These are phyloP conservation scores for Cantharellus cinnabarinus DNA, from an alignment of 768 basidiomycete genomes.

Conservation along the genomic window DNA sequence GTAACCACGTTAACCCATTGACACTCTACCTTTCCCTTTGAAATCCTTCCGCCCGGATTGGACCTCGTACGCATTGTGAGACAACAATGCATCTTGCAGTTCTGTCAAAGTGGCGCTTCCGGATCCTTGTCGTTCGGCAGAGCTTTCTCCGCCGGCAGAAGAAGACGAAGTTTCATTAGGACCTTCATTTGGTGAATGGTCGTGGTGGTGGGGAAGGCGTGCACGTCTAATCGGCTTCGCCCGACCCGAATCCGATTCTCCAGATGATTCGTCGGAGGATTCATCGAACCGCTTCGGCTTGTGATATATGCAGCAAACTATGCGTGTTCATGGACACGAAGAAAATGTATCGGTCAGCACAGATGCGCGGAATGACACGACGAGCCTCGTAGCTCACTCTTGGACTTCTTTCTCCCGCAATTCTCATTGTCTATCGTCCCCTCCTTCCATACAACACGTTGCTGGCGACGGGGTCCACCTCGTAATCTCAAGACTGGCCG, in stretches of 20 bases:
- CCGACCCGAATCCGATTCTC: constrained; percentile 27
- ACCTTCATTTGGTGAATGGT: constrained; percentile 6
- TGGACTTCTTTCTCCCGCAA: constrained; percentile 75
- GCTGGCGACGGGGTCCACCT: constrained; percentile 28
- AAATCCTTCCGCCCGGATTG: constrained; percentile 7
- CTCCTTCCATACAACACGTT: constrained; percentile 63
- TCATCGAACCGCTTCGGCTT: constrained; percentile 64
- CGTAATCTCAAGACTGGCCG: constrained; percentile 24
- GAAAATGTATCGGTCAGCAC: background rate
- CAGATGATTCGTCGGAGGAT: constrained; percentile 43
- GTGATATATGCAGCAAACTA: constrained; percentile 93
- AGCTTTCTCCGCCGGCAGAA: constrained; percentile 1
- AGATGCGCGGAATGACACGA: background rate
- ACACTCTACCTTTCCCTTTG: background rate
- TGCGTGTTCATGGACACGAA: background rate
- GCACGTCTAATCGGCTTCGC: background rate
- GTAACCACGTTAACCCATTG: background rate
- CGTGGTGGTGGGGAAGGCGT: constrained; percentile 2
- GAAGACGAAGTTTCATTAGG: constrained; percentile 1
- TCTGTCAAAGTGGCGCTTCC: constrained; percentile 11
- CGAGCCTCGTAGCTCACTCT: constrained; percentile 40
- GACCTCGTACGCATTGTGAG: constrained; percentile 20
- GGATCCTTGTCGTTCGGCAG: constrained; percentile 2
- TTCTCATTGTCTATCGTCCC: constrained; percentile 84
- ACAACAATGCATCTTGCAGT: constrained; percentile 11